Conservation (phyloP, 139 green algal species). For the Chlamydomonas sp. region DNA sequence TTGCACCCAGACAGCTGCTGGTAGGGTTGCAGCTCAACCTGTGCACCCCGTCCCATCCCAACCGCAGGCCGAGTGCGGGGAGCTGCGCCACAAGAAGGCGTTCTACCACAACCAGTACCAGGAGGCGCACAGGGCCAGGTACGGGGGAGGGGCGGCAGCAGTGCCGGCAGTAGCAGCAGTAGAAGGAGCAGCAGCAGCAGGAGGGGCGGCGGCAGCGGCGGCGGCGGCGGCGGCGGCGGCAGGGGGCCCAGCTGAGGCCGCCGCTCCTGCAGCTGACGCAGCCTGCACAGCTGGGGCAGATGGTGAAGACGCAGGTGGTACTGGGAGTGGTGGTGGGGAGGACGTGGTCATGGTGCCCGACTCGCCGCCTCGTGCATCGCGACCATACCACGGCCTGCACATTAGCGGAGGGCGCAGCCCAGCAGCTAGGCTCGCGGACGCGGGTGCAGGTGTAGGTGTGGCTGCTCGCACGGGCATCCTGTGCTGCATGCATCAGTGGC, state of each 20-base stretch:
- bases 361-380: no score
- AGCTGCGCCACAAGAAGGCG: conserved; percentile 3
- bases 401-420: no score
- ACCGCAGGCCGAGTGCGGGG: conserved; percentile 13
- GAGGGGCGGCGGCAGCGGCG: not conserved
- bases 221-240: not conserved
- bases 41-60: not conserved
- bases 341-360: no score
- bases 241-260: not conserved
- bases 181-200: not conserved
- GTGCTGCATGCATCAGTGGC: conserved; percentile 17
- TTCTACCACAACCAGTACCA: conserved; percentile 34
- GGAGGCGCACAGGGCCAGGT: conserved; percentile 7
- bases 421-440: no score
- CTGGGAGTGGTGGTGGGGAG: no score
- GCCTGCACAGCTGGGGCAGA: not conserved
- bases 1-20: not conserved
- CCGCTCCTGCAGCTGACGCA: not conserved
- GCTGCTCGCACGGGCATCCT: conserved; percentile 16
- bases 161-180: conserved; percentile 3
- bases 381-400: no score
- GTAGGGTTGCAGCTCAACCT: not conserved
- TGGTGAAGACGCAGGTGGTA: not conserved
- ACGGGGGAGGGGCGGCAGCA: not conserved
- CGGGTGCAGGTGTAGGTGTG: conserved; percentile 2